A percentile compares a stretch with the other conserved stretches of the same genome.
Conservation (phyloP, 352 stramenopile species). For the Phytophthora cryptogea region DNA sequence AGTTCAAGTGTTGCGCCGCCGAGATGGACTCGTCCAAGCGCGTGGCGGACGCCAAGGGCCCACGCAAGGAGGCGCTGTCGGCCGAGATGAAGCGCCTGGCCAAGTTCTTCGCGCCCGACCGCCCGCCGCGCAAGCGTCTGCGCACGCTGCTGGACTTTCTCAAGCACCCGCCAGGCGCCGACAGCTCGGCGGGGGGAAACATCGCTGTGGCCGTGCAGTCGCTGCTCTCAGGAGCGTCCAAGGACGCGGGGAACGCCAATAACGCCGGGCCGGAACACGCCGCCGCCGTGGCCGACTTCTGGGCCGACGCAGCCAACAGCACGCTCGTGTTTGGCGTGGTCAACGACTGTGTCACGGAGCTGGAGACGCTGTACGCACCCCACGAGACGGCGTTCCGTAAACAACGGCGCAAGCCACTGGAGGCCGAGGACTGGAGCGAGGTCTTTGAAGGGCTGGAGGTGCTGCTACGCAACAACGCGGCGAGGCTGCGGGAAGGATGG, state of each 20-base stretch:
- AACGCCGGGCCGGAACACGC: slow-evolving; percentile 46
- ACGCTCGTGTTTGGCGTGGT: slow-evolving; percentile 80
- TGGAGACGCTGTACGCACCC: slow-evolving; percentile 83
- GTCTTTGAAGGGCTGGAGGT: slow-evolving; percentile 88
- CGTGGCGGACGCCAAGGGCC: slow-evolving; percentile 40
- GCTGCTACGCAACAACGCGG: slow-evolving; percentile 75
- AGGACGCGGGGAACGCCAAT: slow-evolving; percentile 38
- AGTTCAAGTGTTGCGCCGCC: slow-evolving; percentile 7
- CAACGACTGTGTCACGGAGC: slow-evolving; percentile 80
- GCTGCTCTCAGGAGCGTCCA: slow-evolving; percentile 55
- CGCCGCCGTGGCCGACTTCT: slow-evolving; percentile 70
- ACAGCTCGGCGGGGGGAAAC: slow-evolving; percentile 45
- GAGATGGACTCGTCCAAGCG: slow-evolving; percentile 49
- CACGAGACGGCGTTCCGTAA: slow-evolving; percentile 85
- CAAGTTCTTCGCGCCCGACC: slow-evolving; percentile 87
- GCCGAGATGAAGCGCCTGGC: slow-evolving; percentile 79
- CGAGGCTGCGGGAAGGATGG: slow-evolving; percentile 76
- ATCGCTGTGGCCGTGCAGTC: slow-evolving; percentile 76
- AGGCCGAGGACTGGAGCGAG: slow-evolving; percentile 89
- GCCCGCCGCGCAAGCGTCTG: slow-evolving; percentile 82
- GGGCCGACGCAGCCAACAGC: slow-evolving; percentile 68
- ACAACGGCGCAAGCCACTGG: slow-evolving; percentile 76
- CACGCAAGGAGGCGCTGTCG: slow-evolving; percentile 38
- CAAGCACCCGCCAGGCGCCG: slow-evolving; percentile 49
- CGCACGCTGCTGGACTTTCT: slow-evolving; percentile 86